Base-by-base conservation (phyloP, 2,329 filamentous ascomycete species). In the Periconia sp. region DNA sequence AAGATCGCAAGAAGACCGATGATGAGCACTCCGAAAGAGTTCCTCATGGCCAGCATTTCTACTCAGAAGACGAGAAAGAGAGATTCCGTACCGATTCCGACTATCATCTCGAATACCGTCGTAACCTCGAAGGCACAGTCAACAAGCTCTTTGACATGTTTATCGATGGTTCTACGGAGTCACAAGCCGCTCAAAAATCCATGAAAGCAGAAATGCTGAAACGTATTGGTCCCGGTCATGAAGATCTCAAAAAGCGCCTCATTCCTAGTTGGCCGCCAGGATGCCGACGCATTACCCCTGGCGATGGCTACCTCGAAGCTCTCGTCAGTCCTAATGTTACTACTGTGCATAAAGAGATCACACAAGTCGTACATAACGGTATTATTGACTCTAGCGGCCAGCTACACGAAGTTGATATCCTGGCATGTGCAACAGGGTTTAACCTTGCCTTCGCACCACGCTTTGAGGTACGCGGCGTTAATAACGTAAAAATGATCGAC, bases 231-330 rank as follows among this genome's bases (percentile, higher is more conserved):
- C 42, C 36, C 5, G 56, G 72, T 67, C 5, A 62, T 76, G 40
- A 73, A 75, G 36, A 86, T 87, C 74, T 76, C 38, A 80, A 46
- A 80, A 82, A 0, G 77, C 81, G 16, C 13, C 72, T 87, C 2
- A 69, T 84, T 4, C 85, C 85, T 0, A 78, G 83, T 48, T 87
- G 85, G 52, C 80, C 83, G 0, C 82, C 81, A 9, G 78, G 83
- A 52, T 88, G 85, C 51, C 77, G 84, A 6, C 77, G 85, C 2
- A 69, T 86, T 0, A 88, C 85, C 0, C 82, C 85, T 0, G 83
- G 84, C 0, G 83, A 84, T 0, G 85, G 84, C 0, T 88, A 88
- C 12, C 23, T 25, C 4, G 85, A 87, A 59, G 83, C 84, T 0
- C 70, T 87, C 18, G 74, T 77, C 0, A 75, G 81, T 48, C 75